These are phyloP conservation scores for sorghum (Sorghum bicolor) DNA, from an alignment of 176 grass and related monocot species.

Conservation along the genomic window Sorghum_bicolor_NCBIv3 NC_012870.2:11814501-11815000, in stretches of 20 bases:
- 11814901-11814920: conserved; percentile 46
- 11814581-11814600: conserved; percentile 27
- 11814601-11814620: conserved; percentile 26
- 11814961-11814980: conserved; percentile 22
- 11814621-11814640: conserved; percentile 30
- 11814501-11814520: not conserved
- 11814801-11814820: not conserved
- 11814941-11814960: conserved; percentile 34
- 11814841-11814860: not conserved
- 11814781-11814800: conserved; percentile 39
- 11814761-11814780: conserved; percentile 41
- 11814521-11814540: conserved; percentile 24
- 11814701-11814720: not conserved
- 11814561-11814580: conserved; percentile 28
- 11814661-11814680: conserved; percentile 30
- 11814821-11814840: not conserved
- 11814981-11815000: conserved; percentile 36
- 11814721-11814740: conserved; percentile 22
- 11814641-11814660: conserved; percentile 16
- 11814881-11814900: conserved; percentile 1
- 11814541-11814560: conserved; percentile 19
- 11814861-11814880: not conserved
- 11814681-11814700: conserved; percentile 30
- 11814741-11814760: conserved; percentile 28
- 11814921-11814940: conserved; percentile 33